These are phyloP conservation scores for Cylindricascospora bacillispora DNA, from an alignment of 1,139 yeast species.

Conservation along the genomic window DNA sequence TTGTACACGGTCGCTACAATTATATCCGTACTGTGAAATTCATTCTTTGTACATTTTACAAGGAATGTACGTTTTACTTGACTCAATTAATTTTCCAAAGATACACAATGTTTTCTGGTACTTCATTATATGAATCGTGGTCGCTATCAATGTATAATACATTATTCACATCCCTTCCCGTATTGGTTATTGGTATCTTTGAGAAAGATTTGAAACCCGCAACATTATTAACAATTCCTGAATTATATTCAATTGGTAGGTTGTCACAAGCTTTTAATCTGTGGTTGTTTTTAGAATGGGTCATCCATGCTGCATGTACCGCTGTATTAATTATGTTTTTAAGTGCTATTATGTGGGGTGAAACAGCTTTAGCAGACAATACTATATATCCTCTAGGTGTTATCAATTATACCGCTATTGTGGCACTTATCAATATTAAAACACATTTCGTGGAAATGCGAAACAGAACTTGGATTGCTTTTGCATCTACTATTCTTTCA, in stretches of 20 bases:
- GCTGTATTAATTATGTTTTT: slow-evolving; percentile 61
- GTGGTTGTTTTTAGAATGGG: slow-evolving; percentile 62
- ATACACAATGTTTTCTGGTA: slow-evolving; percentile 80
- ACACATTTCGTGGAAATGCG: slow-evolving; percentile 78
- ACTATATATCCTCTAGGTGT: slow-evolving; percentile 75
- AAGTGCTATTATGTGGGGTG: slow-evolving; percentile 57
- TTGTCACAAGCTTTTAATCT: slow-evolving; percentile 65
- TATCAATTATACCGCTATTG: slow-evolving; percentile 56
- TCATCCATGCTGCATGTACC: slow-evolving; percentile 61
- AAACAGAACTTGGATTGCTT: slow-evolving; percentile 59
- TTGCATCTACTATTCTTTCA: slow-evolving; percentile 59
- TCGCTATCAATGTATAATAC: slow-evolving; percentile 95
- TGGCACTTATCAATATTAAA: slow-evolving; percentile 62
- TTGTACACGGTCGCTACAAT: slow-evolving; percentile 94
- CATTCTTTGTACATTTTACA: slow-evolving; percentile 87
- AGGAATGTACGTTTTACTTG: slow-evolving; percentile 77
- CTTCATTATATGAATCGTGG: slow-evolving; percentile 91
- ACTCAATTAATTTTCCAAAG: slow-evolving; percentile 84
- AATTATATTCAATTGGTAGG: slow-evolving; percentile 69
- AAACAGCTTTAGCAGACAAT: slow-evolving; percentile 52
- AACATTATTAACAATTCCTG: slow-evolving; percentile 85
- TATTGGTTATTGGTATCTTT: slow-evolving; percentile 86
- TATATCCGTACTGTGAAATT: slow-evolving; percentile 86
- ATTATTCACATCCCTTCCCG: slow-evolving; percentile 85
- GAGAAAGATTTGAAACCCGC: slow-evolving; percentile 84